Percentiles rank a stretch among this genome's conserved stretches.
phyloP scores from a whole-genome alignment of 495 filamentous ascomycete genomes.

The Podospora pseudopauciseta region DNA sequence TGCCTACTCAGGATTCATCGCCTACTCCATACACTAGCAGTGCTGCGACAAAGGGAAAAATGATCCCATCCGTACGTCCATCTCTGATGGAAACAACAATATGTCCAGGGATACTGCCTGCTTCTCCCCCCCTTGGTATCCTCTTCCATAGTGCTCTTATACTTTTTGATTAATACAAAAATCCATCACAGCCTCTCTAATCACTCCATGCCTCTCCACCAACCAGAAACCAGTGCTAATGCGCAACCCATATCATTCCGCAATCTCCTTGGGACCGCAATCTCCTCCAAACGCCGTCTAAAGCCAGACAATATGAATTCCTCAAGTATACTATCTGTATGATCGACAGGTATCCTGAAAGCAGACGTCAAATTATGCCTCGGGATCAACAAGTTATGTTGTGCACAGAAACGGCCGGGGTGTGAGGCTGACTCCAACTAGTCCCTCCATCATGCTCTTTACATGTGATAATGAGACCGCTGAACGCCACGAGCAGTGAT shows the following conservation, averaged over 20 bases:
- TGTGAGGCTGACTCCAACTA: not conserved
- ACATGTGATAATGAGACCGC: not conserved
- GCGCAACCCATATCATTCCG: not conserved
- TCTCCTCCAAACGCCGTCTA: conserved; percentile 4
- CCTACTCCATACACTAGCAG: conserved; percentile 19
- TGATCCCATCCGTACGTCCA: not conserved
- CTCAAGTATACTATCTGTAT: not conserved
- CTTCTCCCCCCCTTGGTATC: not conserved
- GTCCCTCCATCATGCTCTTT: not conserved
- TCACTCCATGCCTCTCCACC: not conserved
- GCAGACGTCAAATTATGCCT: conserved; percentile 1
- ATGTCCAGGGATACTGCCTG: not conserved
- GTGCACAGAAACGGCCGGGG: not conserved
- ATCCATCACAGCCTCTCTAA: not conserved
- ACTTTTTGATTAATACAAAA: not conserved
- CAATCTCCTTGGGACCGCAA: not conserved
- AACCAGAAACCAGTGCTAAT: not conserved
- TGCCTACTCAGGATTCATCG: not conserved
- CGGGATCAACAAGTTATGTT: not conserved
- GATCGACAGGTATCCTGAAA: conserved; percentile 6
- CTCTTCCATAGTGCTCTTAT: not conserved
- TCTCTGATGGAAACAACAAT: not conserved
- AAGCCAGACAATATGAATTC: not conserved
- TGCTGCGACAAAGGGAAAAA: conserved; percentile 18
- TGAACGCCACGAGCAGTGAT: not conserved